These are phyloP conservation scores for Tylopilus orsonianus DNA, from an alignment of 1,284 basidiomycete species.

Conservation along the genomic window DNA sequence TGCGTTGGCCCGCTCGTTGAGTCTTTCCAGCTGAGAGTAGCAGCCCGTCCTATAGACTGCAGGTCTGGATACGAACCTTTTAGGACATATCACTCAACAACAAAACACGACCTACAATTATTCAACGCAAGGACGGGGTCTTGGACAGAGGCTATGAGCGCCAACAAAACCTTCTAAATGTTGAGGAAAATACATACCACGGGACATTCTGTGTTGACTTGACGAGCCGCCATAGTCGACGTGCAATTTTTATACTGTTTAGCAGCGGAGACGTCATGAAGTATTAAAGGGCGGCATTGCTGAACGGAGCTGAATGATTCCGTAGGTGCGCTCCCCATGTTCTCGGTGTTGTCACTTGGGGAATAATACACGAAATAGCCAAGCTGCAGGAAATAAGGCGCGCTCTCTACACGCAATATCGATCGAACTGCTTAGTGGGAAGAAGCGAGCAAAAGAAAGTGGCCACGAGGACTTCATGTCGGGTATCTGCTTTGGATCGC, in stretches of 20 bases:
- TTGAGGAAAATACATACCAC: conserved; percentile 17
- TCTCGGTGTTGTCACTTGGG: conserved; percentile 31
- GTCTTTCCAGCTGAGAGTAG: conserved; percentile 56
- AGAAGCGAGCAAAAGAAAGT: conserved; percentile 35
- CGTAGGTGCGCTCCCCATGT: conserved; percentile 26
- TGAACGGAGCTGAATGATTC: conserved; percentile 28
- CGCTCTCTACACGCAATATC: conserved; percentile 35
- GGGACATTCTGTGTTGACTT: conserved; percentile 26
- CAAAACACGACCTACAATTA: conserved; percentile 37
- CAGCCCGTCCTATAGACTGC: conserved; percentile 41
- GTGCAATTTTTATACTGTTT: conserved; percentile 29
- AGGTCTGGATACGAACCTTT: conserved; percentile 44
- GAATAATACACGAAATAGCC: conserved; percentile 30
- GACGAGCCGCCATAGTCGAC: conserved; percentile 15
- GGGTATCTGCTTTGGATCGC: conserved; percentile 39
- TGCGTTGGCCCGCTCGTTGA: conserved; percentile 46
- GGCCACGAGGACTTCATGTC: conserved; percentile 38
- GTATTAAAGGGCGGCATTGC: conserved; percentile 31
- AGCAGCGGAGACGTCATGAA: conserved; percentile 20
- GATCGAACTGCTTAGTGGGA: conserved; percentile 36
- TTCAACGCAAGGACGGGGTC: conserved; percentile 43
- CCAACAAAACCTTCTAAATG: not conserved
- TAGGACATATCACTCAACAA: not conserved
- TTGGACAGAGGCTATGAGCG: conserved; percentile 25
- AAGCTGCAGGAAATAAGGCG: conserved; percentile 35